Evolutionary conservation across 352 stramenopile genomes (phyloP), one percentile per base, ranked within the genome.

Genomic region (Bremia lactucae): DNA sequence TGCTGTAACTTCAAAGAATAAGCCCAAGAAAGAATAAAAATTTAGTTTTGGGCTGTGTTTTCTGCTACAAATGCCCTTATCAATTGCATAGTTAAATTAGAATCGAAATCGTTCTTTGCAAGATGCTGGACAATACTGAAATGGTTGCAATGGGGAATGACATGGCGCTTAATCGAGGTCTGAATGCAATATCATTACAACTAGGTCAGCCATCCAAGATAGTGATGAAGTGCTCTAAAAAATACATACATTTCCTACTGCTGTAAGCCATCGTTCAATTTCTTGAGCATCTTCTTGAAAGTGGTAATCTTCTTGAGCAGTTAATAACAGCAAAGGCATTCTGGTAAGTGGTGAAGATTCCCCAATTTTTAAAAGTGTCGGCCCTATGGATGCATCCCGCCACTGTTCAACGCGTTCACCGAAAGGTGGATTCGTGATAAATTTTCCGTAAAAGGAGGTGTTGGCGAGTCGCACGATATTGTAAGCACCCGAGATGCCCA

Each of bases 401-500:
- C 74, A 88, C 29, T 69, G 60, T 28, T 87, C 59, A 2, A 71
- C 68, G 6, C 59, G 70, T 6, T 83, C 55, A 6, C 79, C 79
- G 42, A 92, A 92, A 11, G 71, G 72, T 33, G 79, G 79, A 21
- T 56, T 76, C 2, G 75, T 68, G 31, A 80, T 69, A 0, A 92
- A 40, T 2, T 71, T 49, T 8, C 79, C 76, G 36, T 87, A 92
- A 36, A 92, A 64, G 0, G 68, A 45, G 2, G 75, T 60, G 42
- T 89, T 87, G 3, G 79, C 77, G 14, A 90, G 59, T 0, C 75
- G 72, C 14, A 90, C 75, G 37, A 93, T 74, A 46, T 93, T 90
- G 55, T 93, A 93, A 3, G 90, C 80, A 1, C 80, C 80, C 1
- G 77, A 88, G 36, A 93, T 81, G 8, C 80, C 77, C 7, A 93